These are phyloP conservation scores for Ramaria sp. DNA, from an alignment of 768 basidiomycete genomes.

Conservation along the genomic window DNA sequence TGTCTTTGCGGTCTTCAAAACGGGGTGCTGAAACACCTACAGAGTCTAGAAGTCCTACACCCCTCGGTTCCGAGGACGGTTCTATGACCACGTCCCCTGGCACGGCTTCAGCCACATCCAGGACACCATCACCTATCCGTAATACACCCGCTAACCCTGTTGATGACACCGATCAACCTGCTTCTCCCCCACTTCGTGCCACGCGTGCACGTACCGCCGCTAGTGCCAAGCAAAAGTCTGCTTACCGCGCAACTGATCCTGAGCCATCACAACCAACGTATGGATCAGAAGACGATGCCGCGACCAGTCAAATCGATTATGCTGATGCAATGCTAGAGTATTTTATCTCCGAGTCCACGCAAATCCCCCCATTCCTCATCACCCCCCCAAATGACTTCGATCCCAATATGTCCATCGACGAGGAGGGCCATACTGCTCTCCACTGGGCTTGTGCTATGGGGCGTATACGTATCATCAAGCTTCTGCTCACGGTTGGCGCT, in stretches of 20 bases:
- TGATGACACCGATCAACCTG: conserved; percentile 20
- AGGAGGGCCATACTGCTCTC: conserved; percentile 92
- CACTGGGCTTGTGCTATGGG: conserved; percentile 99
- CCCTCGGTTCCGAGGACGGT: conserved; percentile 67
- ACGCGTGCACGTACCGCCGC: conserved; percentile 8
- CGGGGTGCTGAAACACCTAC: conserved; percentile 7
- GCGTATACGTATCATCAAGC: conserved; percentile 88
- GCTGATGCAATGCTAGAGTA: conserved; percentile 96
- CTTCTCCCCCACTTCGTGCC: neutral
- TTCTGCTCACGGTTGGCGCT: conserved; percentile 86
- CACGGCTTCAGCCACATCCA: conserved; percentile 65
- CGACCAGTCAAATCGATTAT: conserved; percentile 29
- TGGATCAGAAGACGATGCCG: conserved; percentile 1
- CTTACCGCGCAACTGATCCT: neutral
- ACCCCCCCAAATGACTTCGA: conserved; percentile 86
- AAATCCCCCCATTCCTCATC: conserved; percentile 80
- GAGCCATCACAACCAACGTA: neutral
- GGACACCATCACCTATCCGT: conserved; percentile 82
- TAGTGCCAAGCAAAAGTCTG: neutral
- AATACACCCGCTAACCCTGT: conserved; percentile 35
- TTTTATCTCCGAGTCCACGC: conserved; percentile 94
- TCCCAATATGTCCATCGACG: conserved; percentile 93
- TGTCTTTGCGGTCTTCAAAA: conserved; percentile 10
- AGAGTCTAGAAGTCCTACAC: conserved; percentile 4
- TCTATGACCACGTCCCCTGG: conserved; percentile 86